Conservation (phyloP, 345 rosid species). For the Sisymbrium altissimum region DNA sequence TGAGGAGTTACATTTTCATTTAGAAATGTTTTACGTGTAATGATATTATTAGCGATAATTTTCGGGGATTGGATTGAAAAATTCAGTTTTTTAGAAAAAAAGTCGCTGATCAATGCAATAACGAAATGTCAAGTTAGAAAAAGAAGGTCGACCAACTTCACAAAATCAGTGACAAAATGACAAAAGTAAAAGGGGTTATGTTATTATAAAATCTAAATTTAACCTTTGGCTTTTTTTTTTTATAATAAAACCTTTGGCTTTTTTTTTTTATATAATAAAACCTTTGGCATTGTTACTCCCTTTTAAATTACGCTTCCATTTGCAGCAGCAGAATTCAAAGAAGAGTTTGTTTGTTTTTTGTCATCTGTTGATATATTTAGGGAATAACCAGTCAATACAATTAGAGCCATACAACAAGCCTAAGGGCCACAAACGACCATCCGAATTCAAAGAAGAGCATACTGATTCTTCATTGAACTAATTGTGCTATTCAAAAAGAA, state of each 20-base stretch:
- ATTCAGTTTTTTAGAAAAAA: background rate
- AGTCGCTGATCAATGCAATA: background rate
- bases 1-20: background rate
- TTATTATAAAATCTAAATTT: background rate
- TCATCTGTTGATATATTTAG: no score
- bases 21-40: background rate
- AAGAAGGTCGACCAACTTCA: constrained; percentile 4
- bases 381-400: no score
- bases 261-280: no score
- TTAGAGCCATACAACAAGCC: no score
- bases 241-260: background rate
- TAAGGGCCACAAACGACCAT: no score
- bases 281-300: background rate
- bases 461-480: background rate
- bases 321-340: background rate
- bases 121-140: constrained; percentile 1
- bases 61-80: background rate
- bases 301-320: background rate
- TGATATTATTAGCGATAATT: background rate
- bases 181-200: background rate
- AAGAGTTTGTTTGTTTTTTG: no score
- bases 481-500: background rate
- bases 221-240: background rate
- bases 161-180: background rate
- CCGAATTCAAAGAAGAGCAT: background rate